Conservation (phyloP, 2,329 filamentous ascomycete species). For the Sclerotinia sclerotiorum region DNA sequence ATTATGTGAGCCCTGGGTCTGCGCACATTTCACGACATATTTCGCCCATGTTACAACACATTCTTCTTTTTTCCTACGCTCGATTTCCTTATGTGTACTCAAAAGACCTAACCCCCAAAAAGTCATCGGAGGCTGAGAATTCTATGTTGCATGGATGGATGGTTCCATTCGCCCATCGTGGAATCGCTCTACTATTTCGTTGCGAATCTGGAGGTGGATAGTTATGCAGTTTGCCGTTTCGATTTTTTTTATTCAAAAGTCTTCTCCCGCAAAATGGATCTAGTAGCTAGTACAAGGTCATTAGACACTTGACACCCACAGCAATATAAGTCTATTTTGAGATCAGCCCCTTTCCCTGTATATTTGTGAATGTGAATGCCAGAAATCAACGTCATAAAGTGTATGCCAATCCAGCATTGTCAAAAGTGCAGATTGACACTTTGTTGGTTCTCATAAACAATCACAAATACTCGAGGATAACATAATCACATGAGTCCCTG, state of each 20-base stretch:
- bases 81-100: constrained; percentile 23
- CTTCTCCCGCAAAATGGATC: constrained; percentile 15
- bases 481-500: constrained; percentile 10
- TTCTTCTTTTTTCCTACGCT: constrained; percentile 11
- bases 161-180: background rate
- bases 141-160: constrained; percentile 6
- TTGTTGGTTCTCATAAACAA: constrained; percentile 8
- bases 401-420: constrained; percentile 1
- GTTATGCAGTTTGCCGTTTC: constrained; percentile 16
- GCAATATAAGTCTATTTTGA: constrained; percentile 22
- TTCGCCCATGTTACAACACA: constrained; percentile 20
- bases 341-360: background rate
- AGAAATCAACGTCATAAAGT: background rate
- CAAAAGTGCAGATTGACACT: background rate
- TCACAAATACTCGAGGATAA: constrained; percentile 5
- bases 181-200: constrained; percentile 12
- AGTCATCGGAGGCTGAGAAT: constrained; percentile 8
- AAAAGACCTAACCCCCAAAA: constrained; percentile 9
- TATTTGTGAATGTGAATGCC: background rate
- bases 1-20: constrained; percentile 70
- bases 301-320: constrained; percentile 19
- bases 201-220: constrained; percentile 17
- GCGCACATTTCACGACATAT: constrained; percentile 1
- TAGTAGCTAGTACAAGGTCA: constrained; percentile 24
- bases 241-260: constrained; percentile 25